Evolutionary conservation across 139 green algal genomes (phyloP), one percentile per base, ranked within the genome.

Genomic region (Spirogloea muscicola): DNA sequence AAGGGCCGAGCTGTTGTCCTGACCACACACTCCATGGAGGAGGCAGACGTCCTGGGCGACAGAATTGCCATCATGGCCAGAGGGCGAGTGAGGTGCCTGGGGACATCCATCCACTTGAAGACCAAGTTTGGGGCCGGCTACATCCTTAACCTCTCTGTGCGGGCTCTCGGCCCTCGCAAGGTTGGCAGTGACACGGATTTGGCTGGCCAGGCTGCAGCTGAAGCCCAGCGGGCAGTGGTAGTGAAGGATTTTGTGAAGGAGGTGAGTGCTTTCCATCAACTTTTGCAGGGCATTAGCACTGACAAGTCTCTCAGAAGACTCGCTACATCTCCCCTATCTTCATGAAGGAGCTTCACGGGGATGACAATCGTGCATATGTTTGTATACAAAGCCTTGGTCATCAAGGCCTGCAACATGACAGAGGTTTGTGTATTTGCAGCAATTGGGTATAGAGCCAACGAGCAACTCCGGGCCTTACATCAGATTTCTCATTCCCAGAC

Each of bases 11-110:
- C 76, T 18, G 77, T 88, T 9, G 31, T 88, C 1, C 82, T 88
- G 16, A 88, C 84, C 34, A 87, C 84, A 1, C 84, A 87, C 40
- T 88, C 81, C 33, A 80, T 88, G 66, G 84, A 88, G 52, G 84
- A 88, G 62, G 84, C 84, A 0, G 84, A 88, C 58, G 76, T 88
- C 29, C 64, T 88, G 36, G 77, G 83, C 43, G 82, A 88, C 51
- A 57, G 78, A 34, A 85, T 88, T 49, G 78, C 77, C 34, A 88
- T 88, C 72, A 83, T 88, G 72, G 75, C 75, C 3, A 76, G 59
- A 4, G 75, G 72, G 18, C 68, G 58, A 21, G 25, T 82, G 67
- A 49, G 75, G 7, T 82, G 75, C 66, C 60, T 86, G 3, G 84
- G 84, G 25, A 77, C 67, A 27, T 69, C 58, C 13, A 58, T 88